Conservation (phyloP, 306 rosid species). For the Lotus japonicus region DNA sequence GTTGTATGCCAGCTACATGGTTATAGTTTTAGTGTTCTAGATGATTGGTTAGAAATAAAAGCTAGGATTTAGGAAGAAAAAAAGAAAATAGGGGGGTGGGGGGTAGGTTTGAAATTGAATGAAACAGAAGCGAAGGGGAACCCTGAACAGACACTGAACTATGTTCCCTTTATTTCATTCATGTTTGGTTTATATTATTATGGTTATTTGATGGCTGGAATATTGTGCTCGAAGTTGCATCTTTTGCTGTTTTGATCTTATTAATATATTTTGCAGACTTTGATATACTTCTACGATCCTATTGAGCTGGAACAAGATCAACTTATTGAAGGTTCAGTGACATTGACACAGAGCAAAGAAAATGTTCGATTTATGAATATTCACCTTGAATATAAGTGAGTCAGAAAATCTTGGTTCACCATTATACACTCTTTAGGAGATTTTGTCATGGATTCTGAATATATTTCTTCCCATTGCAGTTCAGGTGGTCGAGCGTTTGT, state of each 20-base stretch:
- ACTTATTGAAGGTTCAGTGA: conserved; percentile 77
- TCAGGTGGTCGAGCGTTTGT: conserved; percentile 84
- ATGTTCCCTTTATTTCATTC: neutral
- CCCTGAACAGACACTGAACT: neutral
- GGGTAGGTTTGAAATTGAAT: too few relatives aligned
- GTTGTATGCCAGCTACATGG: neutral
- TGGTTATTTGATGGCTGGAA: neutral
- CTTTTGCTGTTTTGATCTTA: conserved; percentile 12
- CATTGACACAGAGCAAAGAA: conserved; percentile 90
- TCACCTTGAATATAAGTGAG: conserved; percentile 93
- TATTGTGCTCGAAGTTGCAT: neutral
- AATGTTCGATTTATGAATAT: conserved; percentile 94
- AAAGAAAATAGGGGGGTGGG: neutral
- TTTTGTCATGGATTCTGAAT: conserved; percentile 13
- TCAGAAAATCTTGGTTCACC: conserved; percentile 4
- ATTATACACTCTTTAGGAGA: neutral
- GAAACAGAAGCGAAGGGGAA: neutral
- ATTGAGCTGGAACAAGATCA: conserved; percentile 96
- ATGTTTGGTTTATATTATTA: neutral
- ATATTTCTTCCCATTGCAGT: conserved; percentile 47
- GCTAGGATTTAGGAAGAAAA: neutral
- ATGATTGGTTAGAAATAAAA: neutral
- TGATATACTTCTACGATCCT: conserved; percentile 90
- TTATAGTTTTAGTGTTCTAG: too few relatives aligned
- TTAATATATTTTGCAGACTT: conserved; percentile 57